Percentiles rank a stretch among this genome's conserved stretches.
These are phyloP conservation scores for Phylloporus sp. DNA, from an alignment of 768 basidiomycete genomes.

Conservation along the genomic window DNA sequence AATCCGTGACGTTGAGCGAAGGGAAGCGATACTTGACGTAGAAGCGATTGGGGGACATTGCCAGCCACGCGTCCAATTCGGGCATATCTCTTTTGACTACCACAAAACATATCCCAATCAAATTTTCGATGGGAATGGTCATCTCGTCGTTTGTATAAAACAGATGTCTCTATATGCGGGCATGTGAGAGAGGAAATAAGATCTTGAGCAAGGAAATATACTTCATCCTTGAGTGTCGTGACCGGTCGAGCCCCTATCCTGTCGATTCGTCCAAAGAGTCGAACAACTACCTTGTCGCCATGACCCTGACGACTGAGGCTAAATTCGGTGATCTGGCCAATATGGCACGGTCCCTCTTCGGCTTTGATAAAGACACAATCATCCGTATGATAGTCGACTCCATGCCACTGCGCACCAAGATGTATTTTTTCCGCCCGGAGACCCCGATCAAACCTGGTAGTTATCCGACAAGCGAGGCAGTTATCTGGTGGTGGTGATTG, in stretches of 20 bases:
- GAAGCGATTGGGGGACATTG: constrained; percentile 54
- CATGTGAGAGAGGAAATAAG: neutral
- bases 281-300: constrained; percentile 27
- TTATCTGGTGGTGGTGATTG: constrained; percentile 42
- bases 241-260: constrained; percentile 36
- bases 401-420: constrained; percentile 45
- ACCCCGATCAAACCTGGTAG: constrained; percentile 32
- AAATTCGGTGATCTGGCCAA: constrained; percentile 50
- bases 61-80: constrained; percentile 44
- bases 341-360: constrained; percentile 46
- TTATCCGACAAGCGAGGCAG: constrained; percentile 47
- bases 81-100: constrained; percentile 33
- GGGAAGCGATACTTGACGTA: constrained; percentile 53
- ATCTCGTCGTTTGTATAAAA: constrained; percentile 52
- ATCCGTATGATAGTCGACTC: constrained; percentile 51
- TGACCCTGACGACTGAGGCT: constrained; percentile 14
- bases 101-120: constrained; percentile 51
- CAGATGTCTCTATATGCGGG: constrained; percentile 48
- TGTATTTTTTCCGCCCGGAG: constrained; percentile 26
- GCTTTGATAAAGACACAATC: constrained; percentile 58
- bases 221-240: constrained; percentile 53
- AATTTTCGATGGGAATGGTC: constrained; percentile 30
- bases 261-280: constrained; percentile 50
- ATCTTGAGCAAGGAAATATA: constrained; percentile 15
- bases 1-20: constrained; percentile 34